phyloP scores from a whole-genome alignment of 2,329 filamentous ascomycete genomes.

The Penicillium sclerotigenum region DNA sequence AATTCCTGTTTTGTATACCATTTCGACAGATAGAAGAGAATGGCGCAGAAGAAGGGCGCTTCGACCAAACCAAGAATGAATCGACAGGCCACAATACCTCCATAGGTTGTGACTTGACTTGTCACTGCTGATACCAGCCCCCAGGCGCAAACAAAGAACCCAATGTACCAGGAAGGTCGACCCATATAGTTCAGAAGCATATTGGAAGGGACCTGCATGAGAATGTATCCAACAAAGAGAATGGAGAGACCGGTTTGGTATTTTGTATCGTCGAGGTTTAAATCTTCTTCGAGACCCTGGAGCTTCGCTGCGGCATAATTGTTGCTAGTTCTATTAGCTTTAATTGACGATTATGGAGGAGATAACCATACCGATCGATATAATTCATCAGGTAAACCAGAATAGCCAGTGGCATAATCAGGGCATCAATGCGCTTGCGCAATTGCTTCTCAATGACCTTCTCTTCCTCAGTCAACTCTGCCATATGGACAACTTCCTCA shows the following conservation, averaged over 20 bases:
- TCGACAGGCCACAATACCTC: slow-evolving; percentile 44
- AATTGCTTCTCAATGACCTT: slow-evolving; percentile 38
- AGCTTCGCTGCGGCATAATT: slow-evolving; percentile 48
- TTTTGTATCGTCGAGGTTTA: slow-evolving; percentile 33
- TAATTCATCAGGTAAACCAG: slow-evolving; percentile 44
- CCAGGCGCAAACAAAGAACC: slow-evolving; percentile 47
- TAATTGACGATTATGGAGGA: not conserved
- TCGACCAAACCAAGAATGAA: slow-evolving; percentile 49
- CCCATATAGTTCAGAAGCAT: slow-evolving; percentile 44
- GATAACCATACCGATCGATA: slow-evolving; percentile 37
- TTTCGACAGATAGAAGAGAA: slow-evolving; percentile 49
- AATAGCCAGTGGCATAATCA: slow-evolving; percentile 42
- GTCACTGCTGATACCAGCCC: slow-evolving; percentile 47
- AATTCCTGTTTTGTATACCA: slow-evolving; percentile 56
- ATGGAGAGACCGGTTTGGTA: slow-evolving; percentile 45
- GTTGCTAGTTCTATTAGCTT: slow-evolving; percentile 33
- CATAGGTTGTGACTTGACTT: slow-evolving; percentile 43
- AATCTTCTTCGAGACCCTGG: slow-evolving; percentile 42
- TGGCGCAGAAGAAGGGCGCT: slow-evolving; percentile 48
- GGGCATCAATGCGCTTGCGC: slow-evolving; percentile 34
- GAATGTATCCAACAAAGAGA: slow-evolving; percentile 46
- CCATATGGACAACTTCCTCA: slow-evolving; percentile 21
- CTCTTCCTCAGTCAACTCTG: slow-evolving; percentile 30
- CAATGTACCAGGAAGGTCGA: slow-evolving; percentile 44
- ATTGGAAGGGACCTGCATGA: slow-evolving; percentile 50